Evolutionary conservation across 176 grass and related monocot species (phyloP), one percentile per base, ranked within the genome.

Genomic region (Rhynchospora tenuis): DNA sequence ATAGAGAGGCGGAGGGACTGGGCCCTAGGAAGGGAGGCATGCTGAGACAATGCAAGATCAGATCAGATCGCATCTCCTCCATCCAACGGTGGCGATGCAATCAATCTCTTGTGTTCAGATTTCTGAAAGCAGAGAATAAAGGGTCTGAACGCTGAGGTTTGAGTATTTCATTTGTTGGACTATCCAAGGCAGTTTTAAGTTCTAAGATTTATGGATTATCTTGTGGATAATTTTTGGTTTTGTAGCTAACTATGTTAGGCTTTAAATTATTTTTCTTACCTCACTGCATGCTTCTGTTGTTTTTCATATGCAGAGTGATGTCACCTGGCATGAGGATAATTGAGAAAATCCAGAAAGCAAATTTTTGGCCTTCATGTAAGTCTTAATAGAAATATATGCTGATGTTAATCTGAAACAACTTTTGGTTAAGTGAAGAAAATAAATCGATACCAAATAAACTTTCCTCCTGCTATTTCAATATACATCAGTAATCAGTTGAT

Each of bases 361-460:
- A 89, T 99, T 95, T 67, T 90, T 99, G 83, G 96, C 96, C 80
- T 93, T 95, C 60, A 99, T 88, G 89, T 99, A 92, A 98, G 92
- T 27, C 84, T 66, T 82, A 29, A 82, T 11, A 68, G 10, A 24
- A 82, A 50, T 50, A 48, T 68, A 26, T 5, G 3, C 31, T 28
- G 12, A 29, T 64, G 42, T 73, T 10, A 73, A 50, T 24, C 10
- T 56, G 26, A 24, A 55, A 9, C 4, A 3, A 7, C 27, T 15
- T 47, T 83, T 84, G 22, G 77, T 82, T 64, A 63, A 31, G 31
- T 81, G 56, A 4, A 65, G 19, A 20, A n/a, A 64, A 64, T 60
- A 50, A 76, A 28, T 24, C 20, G 5, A 2, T 56, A 81, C 31
- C 22, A 81, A 70, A 20, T 22, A 28, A 82, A 29, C 7, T 82